phyloP scores from a whole-genome alignment of 805 yeast genomes.

The Metschnikowia amazonensis region DNA sequence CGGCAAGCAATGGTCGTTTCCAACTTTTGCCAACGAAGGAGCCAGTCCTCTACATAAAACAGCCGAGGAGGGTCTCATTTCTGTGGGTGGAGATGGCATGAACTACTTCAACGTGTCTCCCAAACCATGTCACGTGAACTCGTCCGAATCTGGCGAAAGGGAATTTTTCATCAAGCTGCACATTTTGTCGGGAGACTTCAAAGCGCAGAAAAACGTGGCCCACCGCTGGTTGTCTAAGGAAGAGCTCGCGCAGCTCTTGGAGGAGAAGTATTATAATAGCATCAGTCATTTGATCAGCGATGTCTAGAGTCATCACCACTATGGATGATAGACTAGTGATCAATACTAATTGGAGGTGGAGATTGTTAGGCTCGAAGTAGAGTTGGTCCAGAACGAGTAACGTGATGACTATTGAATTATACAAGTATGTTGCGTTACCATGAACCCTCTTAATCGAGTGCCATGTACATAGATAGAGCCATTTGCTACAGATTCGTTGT shows the following conservation, averaged over 20 bases:
- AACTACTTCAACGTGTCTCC: conserved; percentile 90
- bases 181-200: conserved; percentile 78
- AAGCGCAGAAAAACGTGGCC: conserved; percentile 39
- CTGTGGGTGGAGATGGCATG: conserved; percentile 68
- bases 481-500: not conserved
- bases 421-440: too few species aligned
- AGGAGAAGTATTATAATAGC: conserved; percentile 51
- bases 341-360: not conserved
- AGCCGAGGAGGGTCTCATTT: conserved; percentile 71
- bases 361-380: not conserved
- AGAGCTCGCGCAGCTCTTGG: conserved; percentile 59
- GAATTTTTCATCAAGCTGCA: conserved; percentile 84
- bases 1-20: conserved; percentile 65
- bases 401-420: not conserved
- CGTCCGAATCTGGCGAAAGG: conserved; percentile 22
- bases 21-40: conserved; percentile 51
- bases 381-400: not conserved
- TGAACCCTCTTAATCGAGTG: not conserved
- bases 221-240: conserved; percentile 83
- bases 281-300: conserved; percentile 48
- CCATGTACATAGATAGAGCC: conserved; percentile 10
- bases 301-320: conserved; percentile 20
- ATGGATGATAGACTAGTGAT: not conserved
- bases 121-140: conserved; percentile 67
- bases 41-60: conserved; percentile 57